Percentiles rank a stretch among this genome's conserved stretches.
Conservation (phyloP, 352 stramenopile species). For the Globisporangium spiculum region DNA sequence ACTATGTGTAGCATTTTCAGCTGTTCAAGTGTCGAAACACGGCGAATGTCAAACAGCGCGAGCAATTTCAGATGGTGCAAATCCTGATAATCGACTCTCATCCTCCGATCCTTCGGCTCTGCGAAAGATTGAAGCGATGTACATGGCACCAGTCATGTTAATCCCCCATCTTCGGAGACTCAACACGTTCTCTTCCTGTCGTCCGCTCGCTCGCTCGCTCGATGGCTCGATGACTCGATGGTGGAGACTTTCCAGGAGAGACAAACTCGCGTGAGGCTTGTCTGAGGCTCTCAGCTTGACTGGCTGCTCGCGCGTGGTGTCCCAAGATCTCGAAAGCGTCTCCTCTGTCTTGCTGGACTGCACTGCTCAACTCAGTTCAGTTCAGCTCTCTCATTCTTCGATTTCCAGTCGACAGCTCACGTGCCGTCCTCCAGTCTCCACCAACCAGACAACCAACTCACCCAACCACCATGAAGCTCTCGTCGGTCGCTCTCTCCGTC, state of each 20-base stretch:
- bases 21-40: not conserved
- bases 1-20: not conserved
- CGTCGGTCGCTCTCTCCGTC: conserved; percentile 27
- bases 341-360: not conserved
- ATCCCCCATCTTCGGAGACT: not conserved
- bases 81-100: not conserved
- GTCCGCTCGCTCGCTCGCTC: not conserved
- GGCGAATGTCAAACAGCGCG: not conserved
- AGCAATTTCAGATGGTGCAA: not conserved
- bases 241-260: not conserved
- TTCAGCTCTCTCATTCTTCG: not conserved
- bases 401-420: conserved; percentile 6
- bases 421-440: not conserved
- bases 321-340: not conserved
- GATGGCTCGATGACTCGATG: no score
- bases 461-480: conserved; percentile 25
- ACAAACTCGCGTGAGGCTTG: not conserved
- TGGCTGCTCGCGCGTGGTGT: not conserved
- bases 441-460: not conserved
- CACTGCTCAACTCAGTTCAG: not conserved
- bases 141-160: not conserved
- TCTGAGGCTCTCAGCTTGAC: not conserved
- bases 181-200: not conserved
- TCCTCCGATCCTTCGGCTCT: not conserved
- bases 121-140: not conserved